These are phyloP conservation scores for Populus hybrid DNA, from an alignment of 441 rosid genomes.

Conservation along the genomic window DNA sequence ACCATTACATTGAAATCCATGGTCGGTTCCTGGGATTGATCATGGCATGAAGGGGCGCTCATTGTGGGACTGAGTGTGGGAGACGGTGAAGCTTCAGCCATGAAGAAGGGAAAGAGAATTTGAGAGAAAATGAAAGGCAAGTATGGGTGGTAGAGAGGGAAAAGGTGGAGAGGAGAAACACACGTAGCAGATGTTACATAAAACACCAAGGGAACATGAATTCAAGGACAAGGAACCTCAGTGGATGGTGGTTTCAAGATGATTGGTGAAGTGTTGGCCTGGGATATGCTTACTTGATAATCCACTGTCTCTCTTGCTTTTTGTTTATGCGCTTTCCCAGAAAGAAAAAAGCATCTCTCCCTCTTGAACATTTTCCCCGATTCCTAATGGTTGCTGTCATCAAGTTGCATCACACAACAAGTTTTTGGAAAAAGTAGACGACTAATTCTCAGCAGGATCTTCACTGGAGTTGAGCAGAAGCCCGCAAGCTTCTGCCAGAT, in stretches of 20 bases:
- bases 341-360: not conserved
- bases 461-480: too few species aligned
- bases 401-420: too few species aligned
- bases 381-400: too few species aligned
- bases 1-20: constrained; percentile 27
- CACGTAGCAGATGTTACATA: not conserved
- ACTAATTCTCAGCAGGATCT: too few species aligned
- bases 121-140: not conserved
- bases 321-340: constrained; percentile 23
- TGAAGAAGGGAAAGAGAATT: not conserved
- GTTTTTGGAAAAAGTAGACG: too few species aligned
- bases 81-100: constrained; percentile 28
- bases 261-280: constrained; percentile 14
- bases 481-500: too few species aligned
- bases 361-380: too few species aligned
- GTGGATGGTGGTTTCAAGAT: not conserved
- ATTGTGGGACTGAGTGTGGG: constrained; percentile 10
- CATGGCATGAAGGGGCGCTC: not conserved
- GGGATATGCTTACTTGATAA: constrained; percentile 32
- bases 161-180: too few species aligned
- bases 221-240: too few species aligned
- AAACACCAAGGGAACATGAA: constrained; percentile 1
- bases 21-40: constrained; percentile 8
- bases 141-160: not conserved
- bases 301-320: constrained; percentile 27